Conservation (phyloP, 257 asterid species). For the Salvia rosmarinus region DNA sequence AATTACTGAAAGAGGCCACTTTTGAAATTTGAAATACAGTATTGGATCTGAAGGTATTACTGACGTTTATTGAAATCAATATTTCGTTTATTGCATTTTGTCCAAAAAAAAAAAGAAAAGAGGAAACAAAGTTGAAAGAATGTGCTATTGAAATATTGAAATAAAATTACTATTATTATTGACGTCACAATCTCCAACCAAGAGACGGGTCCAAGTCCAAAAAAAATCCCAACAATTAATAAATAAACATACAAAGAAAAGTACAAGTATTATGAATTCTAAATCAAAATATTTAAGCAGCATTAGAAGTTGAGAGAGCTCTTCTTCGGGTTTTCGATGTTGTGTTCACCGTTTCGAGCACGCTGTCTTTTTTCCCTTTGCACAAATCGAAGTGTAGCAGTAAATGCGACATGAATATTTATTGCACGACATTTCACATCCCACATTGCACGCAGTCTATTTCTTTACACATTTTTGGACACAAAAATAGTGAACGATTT, state of each 20-base stretch:
- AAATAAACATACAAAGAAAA: not conserved
- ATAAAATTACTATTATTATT: conserved; percentile 2
- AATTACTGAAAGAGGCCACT: not conserved
- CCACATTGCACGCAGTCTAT: conserved; percentile 69
- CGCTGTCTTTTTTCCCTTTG: conserved; percentile 58
- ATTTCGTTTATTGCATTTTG: not conserved
- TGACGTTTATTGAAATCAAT: not conserved
- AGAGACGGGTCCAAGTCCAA: not conserved
- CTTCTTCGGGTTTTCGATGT: conserved; percentile 42
- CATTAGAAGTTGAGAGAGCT: conserved; percentile 14
- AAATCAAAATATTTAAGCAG: conserved; percentile 11
- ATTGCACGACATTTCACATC: conserved; percentile 68
- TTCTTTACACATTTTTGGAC: conserved; percentile 39
- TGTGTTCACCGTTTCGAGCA: conserved; percentile 78
- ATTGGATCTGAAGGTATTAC: not conserved
- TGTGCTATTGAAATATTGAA: not conserved
- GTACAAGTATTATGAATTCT: conserved; percentile 23
- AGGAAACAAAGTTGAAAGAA: not conserved
- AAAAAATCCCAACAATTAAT: not conserved
- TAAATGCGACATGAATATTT: conserved; percentile 49
- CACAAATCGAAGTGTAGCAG: conserved; percentile 55
- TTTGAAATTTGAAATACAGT: not conserved
- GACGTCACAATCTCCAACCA: conserved; percentile 27
- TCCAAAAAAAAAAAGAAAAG: not conserved
- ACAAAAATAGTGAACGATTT: conserved; percentile 38